Evolutionary conservation across 441 rosid species (phyloP), one percentile per base, ranked within the genome.

Genomic region (Erodium trifolium): DNA sequence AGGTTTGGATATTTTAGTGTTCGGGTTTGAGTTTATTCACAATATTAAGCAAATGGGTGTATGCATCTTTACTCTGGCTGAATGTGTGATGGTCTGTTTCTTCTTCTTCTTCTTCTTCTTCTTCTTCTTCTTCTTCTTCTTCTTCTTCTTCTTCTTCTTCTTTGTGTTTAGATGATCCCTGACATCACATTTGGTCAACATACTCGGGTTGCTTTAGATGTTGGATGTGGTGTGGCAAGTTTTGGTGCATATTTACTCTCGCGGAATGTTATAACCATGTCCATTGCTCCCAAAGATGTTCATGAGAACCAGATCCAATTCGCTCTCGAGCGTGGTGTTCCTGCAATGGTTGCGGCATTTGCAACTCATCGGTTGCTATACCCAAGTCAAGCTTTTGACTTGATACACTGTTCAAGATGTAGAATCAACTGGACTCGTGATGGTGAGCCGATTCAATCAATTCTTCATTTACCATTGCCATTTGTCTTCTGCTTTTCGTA

Each of bases 401-500:
- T 89, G 78, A 85, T 95, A 63, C 99, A 95, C 82, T 95, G 98
- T 82, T 95, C 98, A 70, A 85, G 98, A 82, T 95, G 99, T 76
- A 86, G 97, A 87, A 89, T 95, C 82, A 92, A 95, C 68, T 95
- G 98, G 99, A 90, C 96, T 81, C 95, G 93, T 71, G 98, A 89
- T 73, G 97, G 99, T 94, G 90, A 73, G 82, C 64, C 92, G 8
- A 95, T 95, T 41, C 89, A 66, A 55, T 8, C 63, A 55, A 5
- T 17, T 59, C 63, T 17, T 59, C 29, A 19, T 6, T 18, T 55
- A 31, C 1, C 13, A 17, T 18, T 55, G 3, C 1, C 13, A 17
- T 18, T 19, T 59, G 31, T 59, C 10, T 19, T 53, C 16, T 63
- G 19, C 68, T 17, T 5, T 47, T 66, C 51, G 11, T 45, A 6